Evolutionary conservation across 2,329 filamentous ascomycete genomes (phyloP).

Genomic region (Trichocomaceae sp.): DNA sequence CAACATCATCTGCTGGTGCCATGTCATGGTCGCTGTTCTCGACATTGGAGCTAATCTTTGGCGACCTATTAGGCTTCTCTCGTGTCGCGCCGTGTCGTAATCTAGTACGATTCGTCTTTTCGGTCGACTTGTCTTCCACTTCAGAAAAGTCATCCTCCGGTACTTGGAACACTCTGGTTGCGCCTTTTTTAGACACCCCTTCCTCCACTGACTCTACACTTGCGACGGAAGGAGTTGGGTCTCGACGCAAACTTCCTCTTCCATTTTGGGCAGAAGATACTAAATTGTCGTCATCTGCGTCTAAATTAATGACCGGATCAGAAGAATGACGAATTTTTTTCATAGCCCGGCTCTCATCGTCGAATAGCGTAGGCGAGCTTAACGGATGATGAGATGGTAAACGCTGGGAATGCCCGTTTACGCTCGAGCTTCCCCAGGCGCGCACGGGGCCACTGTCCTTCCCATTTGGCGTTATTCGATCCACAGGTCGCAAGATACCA

Average conservation of each 20-base stretch:
- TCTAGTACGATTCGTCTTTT: not conserved
- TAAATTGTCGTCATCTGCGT: slow-evolving; percentile 18
- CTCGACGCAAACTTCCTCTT: not conserved
- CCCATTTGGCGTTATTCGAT: slow-evolving; percentile 2
- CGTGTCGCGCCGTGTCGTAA: not conserved
- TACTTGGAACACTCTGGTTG: not conserved
- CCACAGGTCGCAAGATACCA: not conserved
- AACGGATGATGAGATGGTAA: slow-evolving; percentile 6
- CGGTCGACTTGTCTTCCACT: not conserved
- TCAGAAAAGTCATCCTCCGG: not conserved
- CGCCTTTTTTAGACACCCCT: not conserved
- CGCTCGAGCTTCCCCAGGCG: slow-evolving; percentile 18
- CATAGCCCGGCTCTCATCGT: slow-evolving; percentile 19
- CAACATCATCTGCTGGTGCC: not conserved
- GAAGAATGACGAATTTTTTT: slow-evolving; percentile 25
- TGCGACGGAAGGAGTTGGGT: slow-evolving; percentile 18
- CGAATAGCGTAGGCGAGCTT: slow-evolving; percentile 14
- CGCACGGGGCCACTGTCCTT: slow-evolving; percentile 30
- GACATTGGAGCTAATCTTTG: too few species aligned
- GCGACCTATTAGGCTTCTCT: not conserved
- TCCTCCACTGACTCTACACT: slow-evolving; percentile 10
- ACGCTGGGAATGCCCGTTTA: not conserved
- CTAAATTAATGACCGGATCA: slow-evolving; percentile 15
- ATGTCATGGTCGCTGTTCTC: not conserved
- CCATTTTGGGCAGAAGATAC: slow-evolving; percentile 1